Percentiles rank a stretch among this genome's conserved stretches.
Evolutionary conservation across 371 early-diverging fungal species (phyloP).

Genomic region (Sporodiniella umbellata): DNA sequence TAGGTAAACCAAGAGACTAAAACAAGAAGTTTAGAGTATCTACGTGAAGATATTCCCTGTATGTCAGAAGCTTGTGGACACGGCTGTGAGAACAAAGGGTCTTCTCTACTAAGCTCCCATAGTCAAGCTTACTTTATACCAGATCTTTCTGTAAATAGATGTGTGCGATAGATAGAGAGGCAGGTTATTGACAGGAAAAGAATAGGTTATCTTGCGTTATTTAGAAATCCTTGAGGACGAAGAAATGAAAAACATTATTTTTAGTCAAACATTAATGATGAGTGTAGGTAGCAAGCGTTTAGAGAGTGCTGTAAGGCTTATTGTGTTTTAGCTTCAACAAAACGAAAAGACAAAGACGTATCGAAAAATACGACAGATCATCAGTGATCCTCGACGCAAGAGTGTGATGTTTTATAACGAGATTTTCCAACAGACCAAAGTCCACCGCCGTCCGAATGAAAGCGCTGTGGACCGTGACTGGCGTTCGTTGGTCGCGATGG

Average conservation of each 20-base stretch:
- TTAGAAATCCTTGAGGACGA: slow-evolving; percentile 59
- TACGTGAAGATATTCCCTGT: slow-evolving; percentile 67
- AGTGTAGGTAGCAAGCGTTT: slow-evolving; percentile 32
- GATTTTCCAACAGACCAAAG: slow-evolving; percentile 48
- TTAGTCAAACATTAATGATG: slow-evolving; percentile 66
- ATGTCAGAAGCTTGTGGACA: slow-evolving; percentile 42
- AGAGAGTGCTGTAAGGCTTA: no score
- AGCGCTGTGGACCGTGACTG: slow-evolving; percentile 48
- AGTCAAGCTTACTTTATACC: slow-evolving; percentile 50
- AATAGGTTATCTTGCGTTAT: slow-evolving; percentile 55
- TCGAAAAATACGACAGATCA: slow-evolving; percentile 58
- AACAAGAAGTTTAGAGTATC: slow-evolving; percentile 39
- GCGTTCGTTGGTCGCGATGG: slow-evolving; percentile 55
- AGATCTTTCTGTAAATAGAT: slow-evolving; percentile 56
- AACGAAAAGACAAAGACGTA: slow-evolving; percentile 60
- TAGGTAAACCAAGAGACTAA: not conserved
- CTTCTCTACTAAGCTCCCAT: slow-evolving; percentile 36
- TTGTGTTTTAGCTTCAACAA: slow-evolving; percentile 49
- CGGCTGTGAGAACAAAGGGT: slow-evolving; percentile 25
- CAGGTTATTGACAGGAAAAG: not conserved
- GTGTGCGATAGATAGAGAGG: slow-evolving; percentile 1
- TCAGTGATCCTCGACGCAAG: slow-evolving; percentile 51
- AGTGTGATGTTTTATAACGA: slow-evolving; percentile 69
- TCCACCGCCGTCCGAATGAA: slow-evolving; percentile 45
- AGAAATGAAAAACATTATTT: slow-evolving; percentile 57